Conservation (phyloP, 192 early-diverging fungal genomes). For the Funneliformis mosseae region DNA sequence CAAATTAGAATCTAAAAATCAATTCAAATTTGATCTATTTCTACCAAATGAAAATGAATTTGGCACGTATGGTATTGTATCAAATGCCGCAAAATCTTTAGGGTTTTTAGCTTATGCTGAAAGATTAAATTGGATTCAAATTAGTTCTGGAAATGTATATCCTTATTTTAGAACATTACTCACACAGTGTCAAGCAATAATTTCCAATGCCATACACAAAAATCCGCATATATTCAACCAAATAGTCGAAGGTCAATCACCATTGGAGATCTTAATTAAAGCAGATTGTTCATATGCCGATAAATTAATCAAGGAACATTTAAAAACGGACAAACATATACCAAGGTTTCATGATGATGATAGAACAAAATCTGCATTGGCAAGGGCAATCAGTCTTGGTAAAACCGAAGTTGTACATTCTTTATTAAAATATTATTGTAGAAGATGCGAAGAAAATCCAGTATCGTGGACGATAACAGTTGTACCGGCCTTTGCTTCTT, state of each 20-base stretch:
- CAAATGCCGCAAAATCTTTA: neutral
- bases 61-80: neutral
- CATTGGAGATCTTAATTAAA: constrained; percentile 21
- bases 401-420: constrained; percentile 20
- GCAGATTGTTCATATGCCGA: constrained; percentile 13
- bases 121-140: constrained; percentile 11
- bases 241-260: constrained; percentile 16
- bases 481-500: neutral
- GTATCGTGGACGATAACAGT: constrained; percentile 21
- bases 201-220: neutral
- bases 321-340: constrained; percentile 20
- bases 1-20: neutral
- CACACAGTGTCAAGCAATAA: neutral
- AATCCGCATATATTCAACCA: constrained; percentile 18
- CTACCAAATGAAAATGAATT: constrained; percentile 1
- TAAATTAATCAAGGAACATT: constrained; percentile 7
- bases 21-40: neutral
- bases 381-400: constrained; percentile 7
- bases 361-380: constrained; percentile 17
- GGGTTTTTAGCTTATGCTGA: constrained; percentile 5
- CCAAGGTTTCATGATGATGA: constrained; percentile 11
- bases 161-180: constrained; percentile 4
- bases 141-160: neutral
- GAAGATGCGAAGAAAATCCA: constrained; percentile 7
- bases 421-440: constrained; percentile 18